Percentiles rank a stretch among this genome's conserved stretches.
These are phyloP conservation scores for Zygosaccharomyces lentus DNA, from an alignment of 805 yeast genomes.

Conservation along the genomic window DNA sequence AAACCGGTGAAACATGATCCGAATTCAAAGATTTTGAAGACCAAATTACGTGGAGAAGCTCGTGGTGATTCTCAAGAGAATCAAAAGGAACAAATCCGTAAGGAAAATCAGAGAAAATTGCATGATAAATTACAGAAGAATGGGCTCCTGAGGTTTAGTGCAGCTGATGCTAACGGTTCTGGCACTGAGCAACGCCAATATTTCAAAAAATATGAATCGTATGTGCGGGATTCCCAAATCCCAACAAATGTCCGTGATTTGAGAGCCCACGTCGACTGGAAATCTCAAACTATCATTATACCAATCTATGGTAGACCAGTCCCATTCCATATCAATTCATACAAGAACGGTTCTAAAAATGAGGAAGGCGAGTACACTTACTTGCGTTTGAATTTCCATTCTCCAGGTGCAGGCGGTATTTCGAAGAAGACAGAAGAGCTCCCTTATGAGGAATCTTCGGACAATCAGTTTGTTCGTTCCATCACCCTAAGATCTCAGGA, in stretches of 20 bases:
- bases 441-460: conserved; percentile 86
- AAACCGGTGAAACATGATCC: conserved; percentile 36
- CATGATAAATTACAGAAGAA: conserved; percentile 83
- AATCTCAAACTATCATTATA: conserved; percentile 79
- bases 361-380: conserved; percentile 96
- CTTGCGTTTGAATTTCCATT: conserved; percentile 82
- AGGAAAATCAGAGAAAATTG: conserved; percentile 74
- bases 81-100: conserved; percentile 71
- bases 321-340: conserved; percentile 93
- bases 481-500: conserved; percentile 86
- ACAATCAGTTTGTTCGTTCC: conserved; percentile 80
- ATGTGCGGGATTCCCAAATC: conserved; percentile 87
- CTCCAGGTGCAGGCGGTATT: conserved; percentile 83
- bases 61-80: conserved; percentile 63
- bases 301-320: conserved; percentile 96
- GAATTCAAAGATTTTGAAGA: conserved; percentile 65
- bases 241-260: conserved; percentile 80
- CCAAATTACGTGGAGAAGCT: conserved; percentile 74
- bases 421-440: conserved; percentile 67
- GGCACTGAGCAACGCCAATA: conserved; percentile 47
- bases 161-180: conserved; percentile 65
- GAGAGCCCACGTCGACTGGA: conserved; percentile 80
- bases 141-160: conserved; percentile 77
- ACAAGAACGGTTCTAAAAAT: conserved; percentile 88
- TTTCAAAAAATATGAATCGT: conserved; percentile 90